phyloP scores from a whole-genome alignment of 2,329 filamentous ascomycete species.

The Trichoderma semiorbis region DNA sequence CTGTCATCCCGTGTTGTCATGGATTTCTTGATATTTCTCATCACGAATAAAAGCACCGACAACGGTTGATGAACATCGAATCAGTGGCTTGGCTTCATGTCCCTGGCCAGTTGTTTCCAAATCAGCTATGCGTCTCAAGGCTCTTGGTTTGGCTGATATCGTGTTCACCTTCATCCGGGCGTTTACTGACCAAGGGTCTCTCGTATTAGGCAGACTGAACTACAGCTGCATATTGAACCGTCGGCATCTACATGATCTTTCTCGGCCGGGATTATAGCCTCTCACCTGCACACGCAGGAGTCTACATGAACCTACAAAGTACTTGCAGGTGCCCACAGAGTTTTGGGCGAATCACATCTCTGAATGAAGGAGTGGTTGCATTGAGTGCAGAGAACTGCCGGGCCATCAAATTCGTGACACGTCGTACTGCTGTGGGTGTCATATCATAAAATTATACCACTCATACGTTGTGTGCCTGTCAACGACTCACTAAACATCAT shows the following conservation, averaged over 20 bases:
- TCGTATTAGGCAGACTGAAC: not conserved
- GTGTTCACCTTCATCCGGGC: not conserved
- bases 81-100: not conserved
- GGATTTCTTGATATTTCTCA: not conserved
- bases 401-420: not conserved
- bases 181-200: not conserved
- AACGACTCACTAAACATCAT: not conserved
- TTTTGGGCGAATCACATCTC: not conserved
- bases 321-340: not conserved
- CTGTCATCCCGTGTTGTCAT: not conserved
- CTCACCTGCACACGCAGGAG: not conserved
- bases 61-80: not conserved
- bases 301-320: not conserved
- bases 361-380: not conserved
- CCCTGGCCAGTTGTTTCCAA: not conserved
- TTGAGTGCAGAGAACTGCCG: not conserved
- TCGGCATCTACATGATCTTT: not conserved
- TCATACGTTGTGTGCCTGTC: not conserved
- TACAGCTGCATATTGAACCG: not conserved
- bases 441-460: not conserved
- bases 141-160: not conserved
- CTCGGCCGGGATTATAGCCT: not conserved
- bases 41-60: not conserved
- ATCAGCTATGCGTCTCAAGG: not conserved
- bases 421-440: not conserved